phyloP scores from a whole-genome alignment of 371 early-diverging fungal species.

The Funneliformis caledonium region DNA sequence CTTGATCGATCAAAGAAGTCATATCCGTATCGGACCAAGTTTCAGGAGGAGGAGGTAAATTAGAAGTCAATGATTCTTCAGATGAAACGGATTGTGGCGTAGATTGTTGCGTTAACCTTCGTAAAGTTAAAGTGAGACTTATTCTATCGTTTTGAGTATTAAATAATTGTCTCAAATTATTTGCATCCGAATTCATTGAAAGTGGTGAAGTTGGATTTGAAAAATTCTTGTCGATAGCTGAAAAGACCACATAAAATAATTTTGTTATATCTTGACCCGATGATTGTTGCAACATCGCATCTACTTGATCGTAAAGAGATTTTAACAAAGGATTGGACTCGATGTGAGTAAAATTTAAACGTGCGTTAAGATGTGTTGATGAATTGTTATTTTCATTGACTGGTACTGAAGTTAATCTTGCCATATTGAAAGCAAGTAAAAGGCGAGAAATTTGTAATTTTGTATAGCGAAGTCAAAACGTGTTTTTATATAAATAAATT shows the following conservation, averaged over 20 bases:
- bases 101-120: neutral
- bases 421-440: no score
- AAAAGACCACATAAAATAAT: neutral
- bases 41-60: neutral
- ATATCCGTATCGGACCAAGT: neutral
- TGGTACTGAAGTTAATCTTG: no score
- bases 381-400: no score
- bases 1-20: neutral
- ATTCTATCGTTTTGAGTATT: neutral
- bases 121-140: neutral
- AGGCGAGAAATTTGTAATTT: no score
- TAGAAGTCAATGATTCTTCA: neutral
- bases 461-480: no score
- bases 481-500: no score
- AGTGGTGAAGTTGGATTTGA: neutral
- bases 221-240: neutral
- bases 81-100: neutral
- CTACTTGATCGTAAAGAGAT: neutral
- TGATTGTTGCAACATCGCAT: neutral
- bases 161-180: slow-evolving; percentile 1
- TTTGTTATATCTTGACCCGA: neutral
- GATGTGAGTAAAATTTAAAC: neutral
- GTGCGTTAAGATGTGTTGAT: neutral
- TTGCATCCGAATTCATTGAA: neutral
- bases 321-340: neutral